Evolutionary conservation across 192 early-diverging fungal genomes (phyloP).

Genomic region (Coemansia sp.): DNA sequence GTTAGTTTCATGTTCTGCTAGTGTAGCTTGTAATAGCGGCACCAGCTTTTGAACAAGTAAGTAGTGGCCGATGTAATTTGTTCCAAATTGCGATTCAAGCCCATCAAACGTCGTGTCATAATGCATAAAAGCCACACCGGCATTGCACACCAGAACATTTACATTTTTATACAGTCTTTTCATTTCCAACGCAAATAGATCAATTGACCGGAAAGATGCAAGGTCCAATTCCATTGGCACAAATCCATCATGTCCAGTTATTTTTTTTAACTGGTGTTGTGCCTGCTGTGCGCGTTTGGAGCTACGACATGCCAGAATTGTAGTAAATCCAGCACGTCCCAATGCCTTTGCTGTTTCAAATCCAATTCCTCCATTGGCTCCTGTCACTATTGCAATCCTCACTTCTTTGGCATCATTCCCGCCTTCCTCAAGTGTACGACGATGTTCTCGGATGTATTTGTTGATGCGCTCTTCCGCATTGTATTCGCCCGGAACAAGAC

Average conservation of each 20-base stretch:
- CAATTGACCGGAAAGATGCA: slow-evolving; percentile 53
- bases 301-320: slow-evolving; percentile 51
- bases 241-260: slow-evolving; percentile 27
- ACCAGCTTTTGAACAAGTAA: slow-evolving; percentile 50
- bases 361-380: slow-evolving; percentile 63
- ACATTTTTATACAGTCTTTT: slow-evolving; percentile 11
- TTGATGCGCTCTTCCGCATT: slow-evolving; percentile 29
- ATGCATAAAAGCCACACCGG: slow-evolving; percentile 60
- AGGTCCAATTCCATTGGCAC: slow-evolving; percentile 55
- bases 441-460: slow-evolving; percentile 24
- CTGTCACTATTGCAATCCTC: slow-evolving; percentile 49
- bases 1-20: neutral
- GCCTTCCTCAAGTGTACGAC: slow-evolving; percentile 1
- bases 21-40: slow-evolving; percentile 37
- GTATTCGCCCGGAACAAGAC: slow-evolving; percentile 21
- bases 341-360: slow-evolving; percentile 59
- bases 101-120: slow-evolving; percentile 63
- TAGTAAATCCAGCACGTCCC: slow-evolving; percentile 56
- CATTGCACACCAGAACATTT: slow-evolving; percentile 56
- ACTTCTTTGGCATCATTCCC: neutral
- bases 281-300: slow-evolving; percentile 29
- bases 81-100: slow-evolving; percentile 64
- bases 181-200: slow-evolving; percentile 41
- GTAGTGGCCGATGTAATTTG: slow-evolving; percentile 63
- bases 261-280: slow-evolving; percentile 6